Percentiles rank a stretch among this genome's conserved stretches.
These are phyloP conservation scores for Pythium utonaiense DNA, from an alignment of 352 stramenopile genomes.

Conservation along the genomic window DNA sequence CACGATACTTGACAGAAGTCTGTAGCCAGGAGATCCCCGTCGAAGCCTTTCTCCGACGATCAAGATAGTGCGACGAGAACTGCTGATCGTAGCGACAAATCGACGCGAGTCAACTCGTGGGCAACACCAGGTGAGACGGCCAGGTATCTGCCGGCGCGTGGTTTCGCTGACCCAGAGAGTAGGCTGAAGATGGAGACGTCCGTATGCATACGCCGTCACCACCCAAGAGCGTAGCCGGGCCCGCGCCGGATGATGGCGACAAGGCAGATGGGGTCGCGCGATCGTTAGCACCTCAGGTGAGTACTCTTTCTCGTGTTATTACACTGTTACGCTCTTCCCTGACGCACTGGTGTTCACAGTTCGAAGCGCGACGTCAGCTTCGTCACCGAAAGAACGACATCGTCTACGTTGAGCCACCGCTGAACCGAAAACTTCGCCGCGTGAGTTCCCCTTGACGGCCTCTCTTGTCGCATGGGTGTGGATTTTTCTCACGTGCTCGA, in stretches of 20 bases:
- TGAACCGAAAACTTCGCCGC: constrained; percentile 60
- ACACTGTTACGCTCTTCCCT: neutral
- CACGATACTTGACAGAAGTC: no score
- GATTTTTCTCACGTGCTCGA: neutral
- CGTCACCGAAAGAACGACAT: constrained; percentile 36
- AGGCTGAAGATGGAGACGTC: neutral
- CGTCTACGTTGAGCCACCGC: constrained; percentile 56
- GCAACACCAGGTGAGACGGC: neutral
- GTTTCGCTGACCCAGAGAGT: neutral
- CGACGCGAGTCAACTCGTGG: neutral
- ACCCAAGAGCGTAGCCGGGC: neutral
- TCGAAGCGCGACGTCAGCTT: constrained; percentile 27
- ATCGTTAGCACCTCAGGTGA: constrained; percentile 2
- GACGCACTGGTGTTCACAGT: constrained; percentile 4
- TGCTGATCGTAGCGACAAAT: constrained; percentile 10
- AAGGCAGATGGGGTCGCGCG: neutral
- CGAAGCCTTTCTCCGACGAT: constrained; percentile 20
- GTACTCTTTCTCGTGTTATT: neutral
- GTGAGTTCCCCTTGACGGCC: constrained; percentile 22
- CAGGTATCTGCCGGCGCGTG: no score
- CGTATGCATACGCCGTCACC: constrained; percentile 9
- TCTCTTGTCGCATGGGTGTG: neutral
- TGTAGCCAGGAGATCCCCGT: constrained; percentile 5
- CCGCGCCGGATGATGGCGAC: neutral
- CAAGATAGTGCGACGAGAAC: constrained; percentile 20